phyloP scores from a whole-genome alignment of 306 rosid genomes.

The Acmispon strigosus region DNA sequence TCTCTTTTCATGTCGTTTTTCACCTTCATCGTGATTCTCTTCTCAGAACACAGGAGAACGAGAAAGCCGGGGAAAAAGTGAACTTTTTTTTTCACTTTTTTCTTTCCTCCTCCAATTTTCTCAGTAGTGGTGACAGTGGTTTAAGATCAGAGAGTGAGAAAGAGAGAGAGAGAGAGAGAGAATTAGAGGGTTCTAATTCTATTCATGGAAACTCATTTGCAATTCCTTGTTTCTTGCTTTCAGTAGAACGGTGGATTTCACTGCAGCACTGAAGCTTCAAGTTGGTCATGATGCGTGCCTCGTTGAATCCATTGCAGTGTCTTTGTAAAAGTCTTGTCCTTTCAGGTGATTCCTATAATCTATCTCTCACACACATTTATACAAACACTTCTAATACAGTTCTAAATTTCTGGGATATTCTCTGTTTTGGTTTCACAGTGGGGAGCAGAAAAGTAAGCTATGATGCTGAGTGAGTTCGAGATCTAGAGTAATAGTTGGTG shows the following conservation, averaged over 20 bases:
- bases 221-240: constrained; percentile 25
- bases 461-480: too few relatives aligned
- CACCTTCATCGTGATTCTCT: constrained; percentile 36
- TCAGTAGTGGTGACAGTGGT: constrained; percentile 14
- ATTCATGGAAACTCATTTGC: constrained; percentile 25
- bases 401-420: neutral
- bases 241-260: constrained; percentile 14
- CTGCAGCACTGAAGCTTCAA: neutral
- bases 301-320: constrained; percentile 12
- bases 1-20: constrained; percentile 50
- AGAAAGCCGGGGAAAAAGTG: constrained; percentile 51
- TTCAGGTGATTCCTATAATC: constrained; percentile 18
- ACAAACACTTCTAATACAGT: neutral
- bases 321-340: neutral
- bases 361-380: neutral
- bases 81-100: neutral
- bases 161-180: neutral
- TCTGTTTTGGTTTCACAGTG: constrained; percentile 17
- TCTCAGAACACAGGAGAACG: constrained; percentile 17
- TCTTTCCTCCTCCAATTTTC: neutral
- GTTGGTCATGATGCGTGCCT: neutral
- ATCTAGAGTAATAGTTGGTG: constrained; percentile 15
- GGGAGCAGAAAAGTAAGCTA: too few relatives aligned
- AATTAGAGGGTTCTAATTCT: neutral
- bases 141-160: constrained; percentile 7